Conservation (phyloP, 2,329 filamentous ascomycete genomes). For the Zasmidium cellare region DNA sequence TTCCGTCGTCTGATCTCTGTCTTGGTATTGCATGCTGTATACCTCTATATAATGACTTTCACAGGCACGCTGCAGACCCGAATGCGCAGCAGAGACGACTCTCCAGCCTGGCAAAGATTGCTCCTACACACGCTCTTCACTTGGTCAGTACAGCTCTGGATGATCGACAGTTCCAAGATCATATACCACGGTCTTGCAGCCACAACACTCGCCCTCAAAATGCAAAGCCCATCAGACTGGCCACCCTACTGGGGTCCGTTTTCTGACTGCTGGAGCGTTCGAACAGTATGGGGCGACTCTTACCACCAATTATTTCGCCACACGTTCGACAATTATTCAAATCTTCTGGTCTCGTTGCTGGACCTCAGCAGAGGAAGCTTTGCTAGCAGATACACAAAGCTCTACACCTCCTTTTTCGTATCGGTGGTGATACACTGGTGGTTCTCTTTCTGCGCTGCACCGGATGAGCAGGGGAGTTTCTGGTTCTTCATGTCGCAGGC, state of each 20-base stretch:
- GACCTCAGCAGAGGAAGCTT: neutral
- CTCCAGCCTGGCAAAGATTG: neutral
- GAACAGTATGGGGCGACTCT: neutral
- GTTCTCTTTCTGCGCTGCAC: conserved; percentile 2
- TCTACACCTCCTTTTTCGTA: neutral
- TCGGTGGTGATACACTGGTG: neutral
- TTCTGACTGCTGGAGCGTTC: neutral
- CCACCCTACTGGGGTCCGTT: neutral
- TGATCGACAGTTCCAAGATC: conserved; percentile 3
- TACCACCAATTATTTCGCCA: too few relatives aligned
- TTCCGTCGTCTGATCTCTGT: too few relatives aligned
- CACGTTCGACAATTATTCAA: too few relatives aligned
- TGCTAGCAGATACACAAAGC: conserved; percentile 4
- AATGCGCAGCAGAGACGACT: neutral
- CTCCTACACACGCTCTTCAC: neutral
- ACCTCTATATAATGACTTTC: neutral
- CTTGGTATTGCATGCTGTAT: neutral
- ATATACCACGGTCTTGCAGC: neutral
- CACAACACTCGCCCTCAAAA: neutral
- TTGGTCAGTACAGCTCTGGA: neutral
- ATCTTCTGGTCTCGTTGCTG: neutral
- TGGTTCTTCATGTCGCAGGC: conserved; percentile 5
- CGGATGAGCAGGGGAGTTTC: conserved; percentile 1
- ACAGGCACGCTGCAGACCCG: neutral
- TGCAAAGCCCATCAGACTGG: conserved; percentile 1